These are phyloP conservation scores for Solanum chiquidenum DNA, from an alignment of 257 asterid species.

Conservation along the genomic window DNA sequence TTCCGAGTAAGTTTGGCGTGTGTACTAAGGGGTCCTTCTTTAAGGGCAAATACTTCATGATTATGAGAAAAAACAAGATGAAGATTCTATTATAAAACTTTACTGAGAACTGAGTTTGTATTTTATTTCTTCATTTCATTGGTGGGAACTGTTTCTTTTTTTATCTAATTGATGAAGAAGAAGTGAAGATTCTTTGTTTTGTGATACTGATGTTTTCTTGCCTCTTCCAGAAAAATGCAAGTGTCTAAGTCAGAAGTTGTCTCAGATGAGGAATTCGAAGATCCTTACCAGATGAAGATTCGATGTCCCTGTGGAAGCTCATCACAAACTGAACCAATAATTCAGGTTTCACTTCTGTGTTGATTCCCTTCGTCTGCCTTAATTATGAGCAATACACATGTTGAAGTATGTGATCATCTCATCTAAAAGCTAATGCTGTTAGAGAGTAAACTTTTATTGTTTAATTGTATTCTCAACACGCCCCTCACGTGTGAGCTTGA, in stretches of 20 bases:
- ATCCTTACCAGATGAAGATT: slow-evolving; percentile 45
- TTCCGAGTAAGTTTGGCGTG: not conserved
- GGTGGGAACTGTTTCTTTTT: not conserved
- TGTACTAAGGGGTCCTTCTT: not conserved
- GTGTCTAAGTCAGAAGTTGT: slow-evolving; percentile 48
- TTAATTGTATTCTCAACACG: not conserved
- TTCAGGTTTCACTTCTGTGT: slow-evolving; percentile 37
- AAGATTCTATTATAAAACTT: not conserved
- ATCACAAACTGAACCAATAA: slow-evolving; percentile 59
- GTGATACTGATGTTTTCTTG: not conserved
- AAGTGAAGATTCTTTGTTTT: not conserved
- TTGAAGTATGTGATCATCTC: not conserved
- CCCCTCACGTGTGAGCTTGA: not conserved
- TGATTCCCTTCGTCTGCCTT: not conserved
- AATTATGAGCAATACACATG: not conserved
- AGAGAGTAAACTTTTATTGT: not conserved
- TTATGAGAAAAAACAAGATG: not conserved
- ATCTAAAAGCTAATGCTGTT: not conserved
- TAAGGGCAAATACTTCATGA: not conserved
- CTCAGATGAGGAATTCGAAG: slow-evolving; percentile 69
- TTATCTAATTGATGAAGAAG: not conserved
- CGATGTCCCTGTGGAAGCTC: slow-evolving; percentile 86
- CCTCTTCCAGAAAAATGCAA: slow-evolving; percentile 65
- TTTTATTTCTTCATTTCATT: not conserved
- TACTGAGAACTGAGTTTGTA: not conserved